A percentile compares a stretch with the other conserved stretches of the same genome.
Evolutionary conservation across 2,329 filamentous ascomycete genomes (phyloP).

Genomic region (Orbilia javanica): DNA sequence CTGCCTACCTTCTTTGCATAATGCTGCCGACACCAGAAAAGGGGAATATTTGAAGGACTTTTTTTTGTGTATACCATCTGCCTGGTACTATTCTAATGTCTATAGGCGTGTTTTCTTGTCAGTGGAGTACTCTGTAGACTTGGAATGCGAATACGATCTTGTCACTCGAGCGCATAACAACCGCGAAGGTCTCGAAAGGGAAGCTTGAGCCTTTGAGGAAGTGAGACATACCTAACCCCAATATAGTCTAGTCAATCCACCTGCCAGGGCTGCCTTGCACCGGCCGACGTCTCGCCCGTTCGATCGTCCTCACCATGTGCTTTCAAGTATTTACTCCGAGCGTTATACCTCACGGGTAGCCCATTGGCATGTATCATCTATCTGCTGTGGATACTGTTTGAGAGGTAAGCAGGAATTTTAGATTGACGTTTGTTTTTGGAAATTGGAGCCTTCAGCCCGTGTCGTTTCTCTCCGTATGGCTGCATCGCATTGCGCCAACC

Average conservation of each 20-base stretch:
- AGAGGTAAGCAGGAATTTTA: slow-evolving; percentile 7
- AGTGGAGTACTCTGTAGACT: no score
- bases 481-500: slow-evolving; percentile 41
- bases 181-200: slow-evolving; percentile 41
- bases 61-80: background rate
- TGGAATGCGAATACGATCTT: background rate
- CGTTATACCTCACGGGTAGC: slow-evolving; percentile 38
- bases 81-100: background rate
- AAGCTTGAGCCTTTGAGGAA: slow-evolving; percentile 48
- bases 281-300: slow-evolving; percentile 46
- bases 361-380: slow-evolving; percentile 15
- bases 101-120: background rate
- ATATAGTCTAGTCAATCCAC: slow-evolving; percentile 16
- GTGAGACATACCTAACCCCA: slow-evolving; percentile 45
- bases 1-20: slow-evolving; percentile 58
- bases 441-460: slow-evolving; percentile 24
- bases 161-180: slow-evolving; percentile 51
- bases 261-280: slow-evolving; percentile 42
- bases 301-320: slow-evolving; percentile 36
- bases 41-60: slow-evolving; percentile 8
- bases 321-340: slow-evolving; percentile 41
- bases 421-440: slow-evolving; percentile 21
- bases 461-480: slow-evolving; percentile 31
- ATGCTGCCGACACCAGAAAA: slow-evolving; percentile 22
- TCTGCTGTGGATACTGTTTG: slow-evolving; percentile 32